Percentiles rank a stretch among this genome's conserved stretches.
phyloP scores from a whole-genome alignment of 2,329 filamentous ascomycete genomes.

The Daldinia sp. region DNA sequence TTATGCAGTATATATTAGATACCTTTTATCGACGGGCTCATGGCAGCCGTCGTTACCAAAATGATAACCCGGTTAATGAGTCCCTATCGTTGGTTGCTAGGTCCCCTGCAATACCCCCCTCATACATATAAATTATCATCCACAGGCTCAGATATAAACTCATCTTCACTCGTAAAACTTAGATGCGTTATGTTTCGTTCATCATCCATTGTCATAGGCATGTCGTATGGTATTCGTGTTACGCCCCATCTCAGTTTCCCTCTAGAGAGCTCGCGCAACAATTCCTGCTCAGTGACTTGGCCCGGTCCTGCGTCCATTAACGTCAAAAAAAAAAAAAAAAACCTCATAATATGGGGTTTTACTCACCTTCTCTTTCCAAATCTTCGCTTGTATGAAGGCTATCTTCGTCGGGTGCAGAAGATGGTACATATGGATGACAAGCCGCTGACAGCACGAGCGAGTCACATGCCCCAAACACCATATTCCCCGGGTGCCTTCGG shows the following conservation, averaged over 20 bases:
- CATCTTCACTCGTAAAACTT: not conserved
- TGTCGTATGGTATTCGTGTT: too few relatives aligned
- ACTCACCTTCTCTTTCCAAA: not conserved
- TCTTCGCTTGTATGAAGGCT: not conserved
- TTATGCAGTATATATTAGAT: not conserved
- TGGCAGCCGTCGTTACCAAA: too few relatives aligned
- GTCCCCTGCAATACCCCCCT: too few relatives aligned
- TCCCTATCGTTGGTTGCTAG: too few relatives aligned
- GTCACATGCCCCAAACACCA: constrained; percentile 4
- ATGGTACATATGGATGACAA: not conserved
- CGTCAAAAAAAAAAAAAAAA: not conserved
- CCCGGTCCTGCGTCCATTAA: not conserved
- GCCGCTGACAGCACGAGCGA: not conserved
- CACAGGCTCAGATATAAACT: not conserved
- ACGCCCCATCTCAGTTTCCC: not conserved
- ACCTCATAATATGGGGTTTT: not conserved
- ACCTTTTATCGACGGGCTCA: too few relatives aligned
- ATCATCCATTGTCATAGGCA: not conserved
- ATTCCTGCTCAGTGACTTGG: not conserved
- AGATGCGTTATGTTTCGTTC: not conserved
- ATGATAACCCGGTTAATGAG: too few relatives aligned
- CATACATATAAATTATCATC: too few relatives aligned
- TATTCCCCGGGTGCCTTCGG: not conserved
- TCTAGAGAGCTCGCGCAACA: not conserved
- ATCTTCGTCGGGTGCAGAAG: not conserved